A percentile compares a stretch with the other conserved stretches of the same genome.
phyloP scores from a whole-genome alignment of 2,329 filamentous ascomycete genomes.

The Diaporthe eres region DNA sequence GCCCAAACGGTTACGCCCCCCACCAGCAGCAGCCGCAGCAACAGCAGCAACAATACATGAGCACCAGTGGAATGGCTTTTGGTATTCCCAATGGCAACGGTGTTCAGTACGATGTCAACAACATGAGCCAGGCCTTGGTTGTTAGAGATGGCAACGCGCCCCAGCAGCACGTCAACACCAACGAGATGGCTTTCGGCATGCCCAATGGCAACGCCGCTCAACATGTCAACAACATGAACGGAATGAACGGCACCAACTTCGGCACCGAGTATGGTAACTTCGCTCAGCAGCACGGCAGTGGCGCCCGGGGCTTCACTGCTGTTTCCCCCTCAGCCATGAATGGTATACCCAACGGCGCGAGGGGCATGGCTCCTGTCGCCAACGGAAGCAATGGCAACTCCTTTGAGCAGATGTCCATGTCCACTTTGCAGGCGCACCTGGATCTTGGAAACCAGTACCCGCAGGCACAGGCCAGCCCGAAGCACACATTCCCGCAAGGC shows the following conservation, averaged over 20 bases:
- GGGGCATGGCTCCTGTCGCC: background rate
- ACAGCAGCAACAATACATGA: background rate
- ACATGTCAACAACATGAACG: background rate
- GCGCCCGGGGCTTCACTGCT: background rate
- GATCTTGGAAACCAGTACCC: constrained; percentile 6
- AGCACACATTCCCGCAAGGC: background rate
- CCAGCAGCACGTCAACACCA: background rate
- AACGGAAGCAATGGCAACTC: background rate
- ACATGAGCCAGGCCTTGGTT: background rate
- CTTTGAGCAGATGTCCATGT: constrained; percentile 34
- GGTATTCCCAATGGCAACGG: background rate
- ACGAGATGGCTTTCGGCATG: background rate
- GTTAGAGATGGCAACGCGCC: background rate
- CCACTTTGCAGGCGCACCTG: constrained; percentile 33
- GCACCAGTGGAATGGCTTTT: background rate
- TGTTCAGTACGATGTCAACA: background rate
- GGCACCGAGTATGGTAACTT: background rate
- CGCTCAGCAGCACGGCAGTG: background rate
- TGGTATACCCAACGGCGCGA: background rate
- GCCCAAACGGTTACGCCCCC: background rate
- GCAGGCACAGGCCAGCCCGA: background rate
- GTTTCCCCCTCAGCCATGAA: background rate
- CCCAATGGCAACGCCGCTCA: background rate
- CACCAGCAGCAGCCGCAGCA: background rate
- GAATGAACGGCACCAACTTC: background rate